Conservation (phyloP, 2,329 filamentous ascomycete species). For the Byssoonygena ceratinophila region DNA sequence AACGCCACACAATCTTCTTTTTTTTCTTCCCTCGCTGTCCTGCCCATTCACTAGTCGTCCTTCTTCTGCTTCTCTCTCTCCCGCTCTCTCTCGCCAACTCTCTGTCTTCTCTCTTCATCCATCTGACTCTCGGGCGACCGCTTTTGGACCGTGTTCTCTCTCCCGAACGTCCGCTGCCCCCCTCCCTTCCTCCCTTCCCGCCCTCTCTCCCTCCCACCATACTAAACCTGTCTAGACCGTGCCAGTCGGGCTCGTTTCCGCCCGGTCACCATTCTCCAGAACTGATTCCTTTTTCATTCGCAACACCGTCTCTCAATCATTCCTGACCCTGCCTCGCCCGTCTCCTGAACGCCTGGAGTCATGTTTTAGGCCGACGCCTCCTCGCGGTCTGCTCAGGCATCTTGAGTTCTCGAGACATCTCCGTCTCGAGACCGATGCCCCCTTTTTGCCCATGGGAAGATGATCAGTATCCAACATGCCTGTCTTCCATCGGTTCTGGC, state of each 20-base stretch:
- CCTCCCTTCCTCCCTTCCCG: slow-evolving; percentile 14
- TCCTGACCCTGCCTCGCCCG: background rate
- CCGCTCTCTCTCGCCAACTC: background rate
- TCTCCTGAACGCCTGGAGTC: slow-evolving; percentile 21
- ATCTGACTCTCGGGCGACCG: background rate
- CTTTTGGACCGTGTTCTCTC: slow-evolving; percentile 8
- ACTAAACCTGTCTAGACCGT: background rate
- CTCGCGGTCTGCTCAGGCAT: slow-evolving; percentile 25
- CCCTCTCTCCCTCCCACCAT: slow-evolving; percentile 11
- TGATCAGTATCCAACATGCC: slow-evolving; percentile 33
- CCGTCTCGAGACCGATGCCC: slow-evolving; percentile 26
- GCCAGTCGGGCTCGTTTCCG: background rate
- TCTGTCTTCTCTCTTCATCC: background rate
- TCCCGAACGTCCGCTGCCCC: background rate
- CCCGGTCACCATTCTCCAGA: background rate
- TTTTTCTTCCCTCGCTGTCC: background rate
- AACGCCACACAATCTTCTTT: background rate
- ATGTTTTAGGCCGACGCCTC: slow-evolving; percentile 31
- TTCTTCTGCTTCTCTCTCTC: background rate
- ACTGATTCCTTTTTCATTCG: background rate
- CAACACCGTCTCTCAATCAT: background rate
- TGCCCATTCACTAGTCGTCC: no score
- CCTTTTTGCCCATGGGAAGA: slow-evolving; percentile 30
- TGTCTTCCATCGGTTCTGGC: slow-evolving; percentile 28
- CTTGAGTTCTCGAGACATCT: slow-evolving; percentile 26